phyloP scores from a whole-genome alignment of 345 rosid species.

The Passiflora organensis region DNA sequence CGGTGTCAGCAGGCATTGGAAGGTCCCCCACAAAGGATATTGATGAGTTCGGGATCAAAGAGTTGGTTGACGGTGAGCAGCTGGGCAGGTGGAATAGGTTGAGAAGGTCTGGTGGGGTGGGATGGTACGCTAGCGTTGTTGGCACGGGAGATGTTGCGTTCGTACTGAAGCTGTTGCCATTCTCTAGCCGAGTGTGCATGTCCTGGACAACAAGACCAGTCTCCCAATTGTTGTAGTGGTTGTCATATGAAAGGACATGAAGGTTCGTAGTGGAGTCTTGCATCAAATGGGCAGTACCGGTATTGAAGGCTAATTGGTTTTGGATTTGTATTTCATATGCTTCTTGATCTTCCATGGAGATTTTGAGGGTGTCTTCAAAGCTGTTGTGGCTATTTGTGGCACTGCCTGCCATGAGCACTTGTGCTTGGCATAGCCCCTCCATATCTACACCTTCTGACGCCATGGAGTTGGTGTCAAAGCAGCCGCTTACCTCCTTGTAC shows the following conservation, averaged over 20 bases:
- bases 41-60: slow-evolving; percentile 41
- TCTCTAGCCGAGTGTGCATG: slow-evolving; percentile 19
- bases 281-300: slow-evolving; percentile 22
- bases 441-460: slow-evolving; percentile 20
- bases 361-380: slow-evolving; percentile 35
- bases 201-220: slow-evolving; percentile 15
- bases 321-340: slow-evolving; percentile 36
- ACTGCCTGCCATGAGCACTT: slow-evolving; percentile 13
- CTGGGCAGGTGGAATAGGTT: slow-evolving; percentile 53
- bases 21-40: slow-evolving; percentile 25
- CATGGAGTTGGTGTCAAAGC: slow-evolving; percentile 39
- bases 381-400: slow-evolving; percentile 31
- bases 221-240: slow-evolving; percentile 36
- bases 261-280: slow-evolving; percentile 19
- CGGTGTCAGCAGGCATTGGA: not conserved
- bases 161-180: no score
- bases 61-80: slow-evolving; percentile 26
- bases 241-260: slow-evolving; percentile 14
- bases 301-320: slow-evolving; percentile 31
- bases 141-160: no score
- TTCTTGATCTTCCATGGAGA: slow-evolving; percentile 26
- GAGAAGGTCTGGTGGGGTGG: slow-evolving; percentile 49
- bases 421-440: slow-evolving; percentile 15
- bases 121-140: no score
- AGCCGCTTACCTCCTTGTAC: slow-evolving; percentile 37